Conservation (phyloP, 306 rosid genomes). For the Datisca glomerata region DNA sequence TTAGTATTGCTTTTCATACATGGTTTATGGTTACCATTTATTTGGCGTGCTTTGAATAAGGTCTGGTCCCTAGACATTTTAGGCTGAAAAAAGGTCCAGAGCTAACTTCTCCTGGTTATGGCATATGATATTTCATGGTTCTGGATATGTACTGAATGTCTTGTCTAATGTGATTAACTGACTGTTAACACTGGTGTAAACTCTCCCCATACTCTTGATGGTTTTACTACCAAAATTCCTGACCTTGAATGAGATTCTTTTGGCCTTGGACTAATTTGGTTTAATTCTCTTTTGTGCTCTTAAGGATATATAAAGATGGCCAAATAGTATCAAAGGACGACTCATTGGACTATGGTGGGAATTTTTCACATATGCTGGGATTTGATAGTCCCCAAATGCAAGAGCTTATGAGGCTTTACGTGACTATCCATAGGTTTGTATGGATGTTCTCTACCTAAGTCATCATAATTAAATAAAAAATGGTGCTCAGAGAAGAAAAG, state of each 20-base stretch:
- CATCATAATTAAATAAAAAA: not conserved
- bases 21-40: too few relatives aligned
- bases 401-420: constrained; percentile 93
- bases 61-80: too few relatives aligned
- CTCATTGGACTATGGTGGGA: constrained; percentile 92
- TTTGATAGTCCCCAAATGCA: constrained; percentile 79
- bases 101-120: too few relatives aligned
- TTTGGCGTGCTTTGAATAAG: too few relatives aligned
- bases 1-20: constrained; percentile 38
- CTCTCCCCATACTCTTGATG: too few relatives aligned
- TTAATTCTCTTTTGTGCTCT: constrained; percentile 13
- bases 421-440: constrained; percentile 87
- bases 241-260: not conserved
- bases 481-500: not conserved
- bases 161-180: too few relatives aligned
- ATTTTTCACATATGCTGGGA: constrained; percentile 87
- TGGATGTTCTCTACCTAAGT: constrained; percentile 1
- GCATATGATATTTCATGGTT: too few relatives aligned
- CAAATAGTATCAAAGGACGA: constrained; percentile 52
- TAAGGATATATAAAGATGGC: constrained; percentile 85
- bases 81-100: too few relatives aligned
- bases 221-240: constrained; percentile 1
- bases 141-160: too few relatives aligned
- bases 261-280: constrained; percentile 16
- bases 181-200: too few relatives aligned